Conservation (phyloP, 2,329 filamentous ascomycete species). For the Fusarium foetens region DNA sequence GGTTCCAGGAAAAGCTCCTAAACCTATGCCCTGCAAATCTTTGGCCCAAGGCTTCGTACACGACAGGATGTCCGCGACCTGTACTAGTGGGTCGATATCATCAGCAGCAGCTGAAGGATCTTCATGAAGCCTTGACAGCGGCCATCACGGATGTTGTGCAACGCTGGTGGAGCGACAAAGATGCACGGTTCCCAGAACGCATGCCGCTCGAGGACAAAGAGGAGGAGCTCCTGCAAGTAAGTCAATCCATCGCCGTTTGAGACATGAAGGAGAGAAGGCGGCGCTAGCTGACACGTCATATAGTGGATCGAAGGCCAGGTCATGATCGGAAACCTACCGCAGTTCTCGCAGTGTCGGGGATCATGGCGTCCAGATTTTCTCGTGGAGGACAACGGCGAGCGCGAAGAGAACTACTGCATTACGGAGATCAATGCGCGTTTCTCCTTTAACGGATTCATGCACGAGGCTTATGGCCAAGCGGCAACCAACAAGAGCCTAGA, state of each 20-base stretch:
- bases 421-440: conserved; percentile 57
- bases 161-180: conserved; percentile 52
- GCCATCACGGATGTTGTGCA: conserved; percentile 51
- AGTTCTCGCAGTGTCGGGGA: conserved; percentile 40
- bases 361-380: conserved; percentile 56
- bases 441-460: conserved; percentile 52
- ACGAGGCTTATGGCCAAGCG: conserved; percentile 46
- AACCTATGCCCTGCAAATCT: conserved; percentile 39
- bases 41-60: conserved; percentile 47
- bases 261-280: background rate
- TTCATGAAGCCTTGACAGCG: conserved; percentile 47
- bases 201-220: conserved; percentile 50
- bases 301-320: conserved; percentile 48
- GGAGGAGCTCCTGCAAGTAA: conserved; percentile 45
- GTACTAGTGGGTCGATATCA: conserved; percentile 49
- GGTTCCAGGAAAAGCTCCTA: conserved; percentile 30
- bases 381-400: conserved; percentile 42
- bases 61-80: conserved; percentile 48
- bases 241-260: background rate
- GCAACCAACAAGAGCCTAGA: conserved; percentile 34
- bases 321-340: conserved; percentile 33
- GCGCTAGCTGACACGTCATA: background rate
- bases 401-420: conserved; percentile 45
- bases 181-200: conserved; percentile 45
- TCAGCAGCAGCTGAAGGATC: conserved; percentile 41